Conservation (phyloP, 2,329 filamentous ascomycete species). For the Colletotrichum karsti region DNA sequence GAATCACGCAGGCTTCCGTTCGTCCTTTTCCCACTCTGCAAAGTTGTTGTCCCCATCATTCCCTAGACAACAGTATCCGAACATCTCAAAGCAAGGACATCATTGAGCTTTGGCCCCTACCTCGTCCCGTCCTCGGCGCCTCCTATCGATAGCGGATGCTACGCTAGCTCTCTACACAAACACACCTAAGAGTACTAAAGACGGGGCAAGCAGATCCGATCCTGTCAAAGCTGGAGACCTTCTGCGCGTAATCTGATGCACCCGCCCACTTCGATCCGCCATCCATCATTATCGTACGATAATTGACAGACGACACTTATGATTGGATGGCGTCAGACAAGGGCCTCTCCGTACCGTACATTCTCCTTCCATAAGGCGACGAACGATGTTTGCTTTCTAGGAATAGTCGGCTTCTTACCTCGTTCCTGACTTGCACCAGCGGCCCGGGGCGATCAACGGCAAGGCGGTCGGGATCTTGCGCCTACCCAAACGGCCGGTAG, state of each 20-base stretch:
- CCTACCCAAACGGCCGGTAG: not conserved
- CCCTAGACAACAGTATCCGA: not conserved
- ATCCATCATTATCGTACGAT: conserved; percentile 7
- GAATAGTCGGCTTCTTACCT: not conserved
- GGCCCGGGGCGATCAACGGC: not conserved
- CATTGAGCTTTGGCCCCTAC: conserved; percentile 21
- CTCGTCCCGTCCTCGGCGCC: conserved; percentile 25
- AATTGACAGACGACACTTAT: not conserved
- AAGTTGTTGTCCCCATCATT: not conserved
- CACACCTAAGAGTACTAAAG: conserved; percentile 11
- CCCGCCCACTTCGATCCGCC: conserved; percentile 14
- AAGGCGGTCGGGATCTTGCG: not conserved
- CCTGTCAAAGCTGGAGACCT: conserved; percentile 25
- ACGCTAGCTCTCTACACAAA: conserved; percentile 17
- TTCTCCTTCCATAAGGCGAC: not conserved
- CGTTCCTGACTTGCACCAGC: not conserved
- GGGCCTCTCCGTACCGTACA: not conserved
- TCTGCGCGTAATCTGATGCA: conserved; percentile 14
- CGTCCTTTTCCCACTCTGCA: conserved; percentile 5
- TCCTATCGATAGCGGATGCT: conserved; percentile 17
- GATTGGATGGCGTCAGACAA: not conserved
- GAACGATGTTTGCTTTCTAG: not conserved
- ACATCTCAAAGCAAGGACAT: not conserved
- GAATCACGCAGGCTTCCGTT: conserved; percentile 19
- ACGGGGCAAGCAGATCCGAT: conserved; percentile 25